Evolutionary conservation across 345 rosid genomes (phyloP), one percentile per base, ranked within the genome.

Genomic region (Acer campestre): DNA sequence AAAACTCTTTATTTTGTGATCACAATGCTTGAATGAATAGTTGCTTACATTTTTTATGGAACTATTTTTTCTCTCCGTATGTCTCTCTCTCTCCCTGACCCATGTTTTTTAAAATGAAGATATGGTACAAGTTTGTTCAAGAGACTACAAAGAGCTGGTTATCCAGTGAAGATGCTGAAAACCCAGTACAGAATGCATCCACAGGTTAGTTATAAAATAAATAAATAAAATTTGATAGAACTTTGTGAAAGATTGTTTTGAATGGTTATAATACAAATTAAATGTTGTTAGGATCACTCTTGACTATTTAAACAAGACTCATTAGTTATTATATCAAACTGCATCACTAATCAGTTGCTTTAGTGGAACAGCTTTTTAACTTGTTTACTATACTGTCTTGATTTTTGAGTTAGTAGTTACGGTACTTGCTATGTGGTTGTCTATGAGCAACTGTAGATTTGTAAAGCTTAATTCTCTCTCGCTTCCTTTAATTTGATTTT

Each of bases 181-280:
- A 85, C 93, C 55, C 98, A 92, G 78, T 96, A 96, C 78, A 88
- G 98, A 48, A 96, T 96, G 99, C 99, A 94, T 89, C 99, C 98
- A 40, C 90, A 91, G 98, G 98, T 95, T 80, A 77, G 84, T 35
- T 80, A 53, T 61, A 3, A 76, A 58, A 58, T 12, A n/a, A 42
- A 42, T 42, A 46, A 2, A 46, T 46, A 9, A 59, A 67, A 4
- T 31, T 22, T 74, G 16, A 56, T 10, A 20, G 12, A 38, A 44
- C 42, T 71, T 62, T 61, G 27, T 25, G 13, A 46, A 38, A 9
- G 6, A 48, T 74, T 27, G 27, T 48, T 74, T 64, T 23, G 13
- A 23, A 63, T 40, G 14, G 55, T 59, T 42, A n/a, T 40, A 64
- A 23, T 44, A 42, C 2, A 16, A 25, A 22, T 27, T 74, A 25